Conservation (phyloP, 2,329 filamentous ascomycete species). For the Colletotrichum cereale region DNA sequence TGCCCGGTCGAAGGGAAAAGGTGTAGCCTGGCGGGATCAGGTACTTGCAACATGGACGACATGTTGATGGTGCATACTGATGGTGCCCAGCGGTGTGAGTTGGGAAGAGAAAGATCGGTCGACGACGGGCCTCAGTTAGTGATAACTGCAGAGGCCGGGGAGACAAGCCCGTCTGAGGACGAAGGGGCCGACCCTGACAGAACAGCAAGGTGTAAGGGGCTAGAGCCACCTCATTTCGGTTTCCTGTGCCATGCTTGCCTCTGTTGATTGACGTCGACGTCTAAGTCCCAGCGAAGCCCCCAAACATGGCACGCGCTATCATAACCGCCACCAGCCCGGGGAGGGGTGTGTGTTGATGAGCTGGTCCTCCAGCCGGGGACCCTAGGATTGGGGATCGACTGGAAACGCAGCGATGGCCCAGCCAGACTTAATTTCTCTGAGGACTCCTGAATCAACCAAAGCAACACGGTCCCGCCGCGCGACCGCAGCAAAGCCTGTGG, state of each 20-base stretch:
- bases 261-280: conserved; percentile 19
- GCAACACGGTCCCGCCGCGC: neutral
- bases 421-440: conserved; percentile 32
- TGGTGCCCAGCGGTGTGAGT: conserved; percentile 14
- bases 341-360: conserved; percentile 31
- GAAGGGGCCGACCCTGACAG: conserved; percentile 28
- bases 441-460: conserved; percentile 34
- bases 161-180: conserved; percentile 3
- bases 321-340: conserved; percentile 8
- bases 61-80: conserved; percentile 27
- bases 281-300: conserved; percentile 6
- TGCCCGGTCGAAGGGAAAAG: conserved; percentile 8
- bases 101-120: conserved; percentile 16
- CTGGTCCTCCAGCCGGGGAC: conserved; percentile 5
- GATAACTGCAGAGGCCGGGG: conserved; percentile 34
- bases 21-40: conserved; percentile 33
- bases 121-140: conserved; percentile 33
- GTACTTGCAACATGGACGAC: conserved; percentile 28
- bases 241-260: conserved; percentile 28
- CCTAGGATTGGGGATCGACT: conserved; percentile 12
- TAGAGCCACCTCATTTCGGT: conserved; percentile 24
- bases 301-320: conserved; percentile 28
- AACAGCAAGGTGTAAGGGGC: conserved; percentile 10
- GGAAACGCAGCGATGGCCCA: conserved; percentile 18
- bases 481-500: conserved; percentile 2